Percentiles rank a stretch among this genome's conserved stretches.
These are phyloP conservation scores for Falciphora oryzae DNA, from an alignment of 2,329 filamentous ascomycete species.

Conservation along the genomic window DNA sequence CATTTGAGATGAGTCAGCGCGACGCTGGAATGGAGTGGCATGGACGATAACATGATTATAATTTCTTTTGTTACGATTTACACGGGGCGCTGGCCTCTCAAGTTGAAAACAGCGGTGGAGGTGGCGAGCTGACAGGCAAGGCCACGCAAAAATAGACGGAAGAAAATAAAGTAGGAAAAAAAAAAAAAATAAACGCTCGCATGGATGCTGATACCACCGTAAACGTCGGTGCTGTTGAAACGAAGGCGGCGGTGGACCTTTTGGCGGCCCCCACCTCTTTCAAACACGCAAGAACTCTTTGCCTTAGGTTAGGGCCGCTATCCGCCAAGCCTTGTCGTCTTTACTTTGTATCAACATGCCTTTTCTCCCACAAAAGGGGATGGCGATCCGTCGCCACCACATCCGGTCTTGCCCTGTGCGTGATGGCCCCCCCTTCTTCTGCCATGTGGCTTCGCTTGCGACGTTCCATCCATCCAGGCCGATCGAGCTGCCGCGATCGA, in stretches of 20 bases:
- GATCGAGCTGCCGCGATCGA: background rate
- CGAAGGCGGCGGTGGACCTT: too few relatives aligned
- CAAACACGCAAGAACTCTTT: background rate
- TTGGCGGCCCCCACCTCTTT: background rate
- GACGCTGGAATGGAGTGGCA: background rate
- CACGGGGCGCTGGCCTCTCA: too few relatives aligned
- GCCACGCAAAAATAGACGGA: too few relatives aligned
- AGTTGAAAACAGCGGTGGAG: background rate
- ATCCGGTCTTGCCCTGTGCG: background rate
- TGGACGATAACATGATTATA: background rate
- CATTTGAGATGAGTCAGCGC: background rate
- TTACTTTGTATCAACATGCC: background rate
- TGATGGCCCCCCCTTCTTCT: too few relatives aligned
- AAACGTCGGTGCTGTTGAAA: background rate
- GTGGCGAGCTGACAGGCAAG: too few relatives aligned
- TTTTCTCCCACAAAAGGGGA: background rate
- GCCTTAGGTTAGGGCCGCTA: background rate
- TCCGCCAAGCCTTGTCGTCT: background rate
- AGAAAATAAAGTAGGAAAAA: background rate
- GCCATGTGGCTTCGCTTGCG: constrained; percentile 1
- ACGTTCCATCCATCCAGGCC: background rate
- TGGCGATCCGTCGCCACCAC: background rate
- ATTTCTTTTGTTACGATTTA: background rate
- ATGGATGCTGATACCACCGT: background rate
- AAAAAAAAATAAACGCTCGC: background rate